Base-by-base conservation (phyloP, 2,329 filamentous ascomycete genomes). In the Xylariaceae sp. region DNA sequence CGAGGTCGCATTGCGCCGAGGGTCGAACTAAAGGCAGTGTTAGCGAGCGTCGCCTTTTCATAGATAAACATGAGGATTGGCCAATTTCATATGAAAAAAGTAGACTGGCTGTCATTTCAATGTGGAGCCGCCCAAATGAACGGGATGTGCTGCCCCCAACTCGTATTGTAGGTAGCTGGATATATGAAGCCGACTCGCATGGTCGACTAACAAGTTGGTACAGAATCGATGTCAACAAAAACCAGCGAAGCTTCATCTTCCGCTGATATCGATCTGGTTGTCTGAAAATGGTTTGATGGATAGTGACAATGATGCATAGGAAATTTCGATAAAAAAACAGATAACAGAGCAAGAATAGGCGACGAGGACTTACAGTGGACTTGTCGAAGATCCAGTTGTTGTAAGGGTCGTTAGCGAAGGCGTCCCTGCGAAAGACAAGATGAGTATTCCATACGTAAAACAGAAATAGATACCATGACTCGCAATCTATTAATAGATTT, bases 1-100 rank as follows among this genome's bases (percentile, higher is more conserved):
- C 11, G 85, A 88, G 37, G 80, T 80, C 59, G 80, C 80, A 67
- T 89, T 89, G 35, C 87, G 81, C 51, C 76, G 69, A 13, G 77
- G 71, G 56, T 82, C 82, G 73, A 88, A 86, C 82, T 87, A 15
- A 48, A 23, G 23, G 17, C 1, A 10, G 34, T 18, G 42, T 61
- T 51, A 62, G 60, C 49, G 3, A 53, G 15, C 13, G 17, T 1
- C 7, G 6, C 42, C 7, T 48, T 42, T 2, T 17, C n/a, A 10
- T 54, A 48, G 6, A 42, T 35, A 42, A 9, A 11, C 42, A n/a
- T 13, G 4, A 17, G 1, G 17, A 45, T 13, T 4, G 4, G 8
- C 5, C 13, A 13, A 18, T 13, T 11, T 5, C 8, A 30, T 11
- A 18, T 11, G 17, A 62, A 18, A 37, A 15, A 35, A 48, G 35